Conservation (phyloP, 768 basidiomycete genomes). For the Rhizopogon rudus region DNA sequence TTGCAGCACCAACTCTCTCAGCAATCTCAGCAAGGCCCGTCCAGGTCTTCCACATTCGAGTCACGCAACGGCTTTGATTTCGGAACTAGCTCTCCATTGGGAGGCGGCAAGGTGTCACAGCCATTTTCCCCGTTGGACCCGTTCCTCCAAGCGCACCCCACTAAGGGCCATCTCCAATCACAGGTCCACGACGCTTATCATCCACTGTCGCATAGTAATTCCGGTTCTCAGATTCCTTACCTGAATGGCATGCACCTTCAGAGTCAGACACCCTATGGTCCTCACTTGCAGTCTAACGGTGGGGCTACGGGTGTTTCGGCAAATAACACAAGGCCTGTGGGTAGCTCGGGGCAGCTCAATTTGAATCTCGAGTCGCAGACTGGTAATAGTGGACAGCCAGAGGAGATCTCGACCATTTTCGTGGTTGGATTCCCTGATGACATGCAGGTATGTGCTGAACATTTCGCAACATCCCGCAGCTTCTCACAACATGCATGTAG, state of each 20-base stretch:
- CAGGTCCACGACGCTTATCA: constrained; percentile 28
- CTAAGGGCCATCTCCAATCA: constrained; percentile 20
- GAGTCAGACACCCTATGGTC: constrained; percentile 74
- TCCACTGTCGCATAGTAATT: constrained; percentile 26
- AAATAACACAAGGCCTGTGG: constrained; percentile 20
- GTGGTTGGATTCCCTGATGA: constrained; percentile 99
- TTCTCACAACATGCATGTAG: constrained; percentile 36
- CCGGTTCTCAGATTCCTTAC: constrained; percentile 28
- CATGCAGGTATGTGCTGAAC: constrained; percentile 71
- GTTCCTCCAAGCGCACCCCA: constrained; percentile 25
- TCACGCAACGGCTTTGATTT: constrained; percentile 28
- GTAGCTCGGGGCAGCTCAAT: constrained; percentile 26
- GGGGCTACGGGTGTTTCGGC: constrained; percentile 20
- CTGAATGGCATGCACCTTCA: constrained; percentile 47
- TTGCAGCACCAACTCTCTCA: constrained; percentile 31
- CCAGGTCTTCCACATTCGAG: constrained; percentile 19
- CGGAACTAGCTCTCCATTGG: constrained; percentile 20
- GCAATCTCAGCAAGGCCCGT: constrained; percentile 27
- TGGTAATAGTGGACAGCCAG: constrained; percentile 37
- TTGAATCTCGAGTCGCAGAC: constrained; percentile 13
- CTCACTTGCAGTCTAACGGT: constrained; percentile 50
- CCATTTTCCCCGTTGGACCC: constrained; percentile 27
- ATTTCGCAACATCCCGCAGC: background rate
- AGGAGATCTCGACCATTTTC: constrained; percentile 96
- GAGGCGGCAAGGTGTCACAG: constrained; percentile 20